phyloP scores from a whole-genome alignment of 164 flowering plant species.

The Protea cynaroides region DNA sequence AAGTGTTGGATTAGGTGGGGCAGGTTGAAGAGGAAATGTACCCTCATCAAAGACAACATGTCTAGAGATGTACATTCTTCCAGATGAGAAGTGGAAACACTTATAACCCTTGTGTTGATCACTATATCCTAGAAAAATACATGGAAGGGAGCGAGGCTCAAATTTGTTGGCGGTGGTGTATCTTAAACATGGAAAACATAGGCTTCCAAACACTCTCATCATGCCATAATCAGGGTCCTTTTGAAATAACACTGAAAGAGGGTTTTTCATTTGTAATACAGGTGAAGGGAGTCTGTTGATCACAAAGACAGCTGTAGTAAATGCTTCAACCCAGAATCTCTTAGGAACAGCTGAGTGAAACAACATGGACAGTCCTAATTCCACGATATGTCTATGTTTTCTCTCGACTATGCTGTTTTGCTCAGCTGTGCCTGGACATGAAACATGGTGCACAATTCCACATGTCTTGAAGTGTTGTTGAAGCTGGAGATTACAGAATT shows the following conservation, averaged over 20 bases:
- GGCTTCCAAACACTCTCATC: neutral
- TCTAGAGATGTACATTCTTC: no score
- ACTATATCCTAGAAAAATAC: no score
- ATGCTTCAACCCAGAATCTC: neutral
- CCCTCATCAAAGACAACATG: no score
- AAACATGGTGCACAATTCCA: no score
- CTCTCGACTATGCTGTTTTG: no score
- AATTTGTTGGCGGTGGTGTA: no score
- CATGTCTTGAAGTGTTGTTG: no score
- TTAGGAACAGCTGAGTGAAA: neutral
- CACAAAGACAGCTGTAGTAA: neutral
- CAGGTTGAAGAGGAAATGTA: neutral
- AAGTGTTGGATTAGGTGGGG: neutral
- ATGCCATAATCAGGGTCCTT: neutral
- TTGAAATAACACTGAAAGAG: neutral
- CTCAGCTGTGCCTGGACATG: no score
- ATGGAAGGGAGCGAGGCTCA: neutral
- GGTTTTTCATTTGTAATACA: neutral
- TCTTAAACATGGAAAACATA: neutral
- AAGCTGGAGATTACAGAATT: no score
- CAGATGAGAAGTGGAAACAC: no score
- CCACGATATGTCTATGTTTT: no score
- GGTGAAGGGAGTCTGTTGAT: neutral
- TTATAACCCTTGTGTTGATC: no score
- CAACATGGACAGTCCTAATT: neutral